Percentiles rank a stretch among this genome's conserved stretches.
These are phyloP conservation scores for Trichoderma koningiopsis DNA, from an alignment of 2,329 filamentous ascomycete species.

Conservation along the genomic window DNA sequence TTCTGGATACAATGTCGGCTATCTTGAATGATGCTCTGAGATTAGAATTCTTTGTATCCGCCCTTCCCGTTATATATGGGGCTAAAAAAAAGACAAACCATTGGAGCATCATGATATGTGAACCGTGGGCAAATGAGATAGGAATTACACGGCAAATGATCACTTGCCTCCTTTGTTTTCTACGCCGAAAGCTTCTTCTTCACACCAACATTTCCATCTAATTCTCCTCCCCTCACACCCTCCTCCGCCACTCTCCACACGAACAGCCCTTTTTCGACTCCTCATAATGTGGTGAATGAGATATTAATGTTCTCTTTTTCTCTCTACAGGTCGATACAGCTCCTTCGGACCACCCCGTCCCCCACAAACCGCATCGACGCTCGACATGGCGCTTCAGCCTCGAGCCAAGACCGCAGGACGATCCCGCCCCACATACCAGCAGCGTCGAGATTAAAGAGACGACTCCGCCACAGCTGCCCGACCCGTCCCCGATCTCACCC, in stretches of 20 bases:
- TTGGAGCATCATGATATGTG: slow-evolving; percentile 38
- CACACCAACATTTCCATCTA: slow-evolving; percentile 2
- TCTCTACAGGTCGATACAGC: slow-evolving; percentile 40
- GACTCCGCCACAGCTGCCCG: slow-evolving; percentile 26
- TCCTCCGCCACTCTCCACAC: slow-evolving; percentile 5
- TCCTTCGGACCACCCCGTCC: slow-evolving; percentile 40
- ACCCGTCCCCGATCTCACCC: slow-evolving; percentile 26
- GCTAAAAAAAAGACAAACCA: slow-evolving; percentile 33
- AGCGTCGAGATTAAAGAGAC: slow-evolving; percentile 28
- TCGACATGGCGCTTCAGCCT: slow-evolving; percentile 49
- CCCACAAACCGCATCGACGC: slow-evolving; percentile 45
- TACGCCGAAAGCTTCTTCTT: not conserved
- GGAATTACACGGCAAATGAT: slow-evolving; percentile 44
- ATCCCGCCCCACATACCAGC: slow-evolving; percentile 30
- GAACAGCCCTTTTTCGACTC: not conserved
- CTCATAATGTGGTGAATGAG: slow-evolving; percentile 34
- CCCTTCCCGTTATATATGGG: slow-evolving; percentile 34
- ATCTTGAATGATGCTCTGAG: slow-evolving; percentile 33
- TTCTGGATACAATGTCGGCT: slow-evolving; percentile 17
- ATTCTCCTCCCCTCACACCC: slow-evolving; percentile 2
- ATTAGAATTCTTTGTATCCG: slow-evolving; percentile 30
- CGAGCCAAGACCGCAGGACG: slow-evolving; percentile 38
- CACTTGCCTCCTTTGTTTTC: slow-evolving; percentile 26
- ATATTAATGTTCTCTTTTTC: slow-evolving; percentile 40
- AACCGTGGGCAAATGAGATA: slow-evolving; percentile 43